Conservation (phyloP, 169 alveolate genomes). For the Plasmodium berghei region DNA sequence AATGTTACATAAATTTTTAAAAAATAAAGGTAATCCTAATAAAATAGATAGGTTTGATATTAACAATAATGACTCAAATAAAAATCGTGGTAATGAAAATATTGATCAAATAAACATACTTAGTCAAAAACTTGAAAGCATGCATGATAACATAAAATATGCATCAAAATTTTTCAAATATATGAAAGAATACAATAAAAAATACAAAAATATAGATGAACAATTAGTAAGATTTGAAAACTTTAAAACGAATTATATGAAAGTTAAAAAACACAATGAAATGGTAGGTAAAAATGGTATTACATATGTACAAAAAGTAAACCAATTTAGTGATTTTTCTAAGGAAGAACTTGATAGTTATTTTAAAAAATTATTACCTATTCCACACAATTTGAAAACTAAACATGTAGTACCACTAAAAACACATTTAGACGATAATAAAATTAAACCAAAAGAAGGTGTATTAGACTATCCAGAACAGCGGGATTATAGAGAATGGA, state of each 20-base stretch:
- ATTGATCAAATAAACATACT: background rate
- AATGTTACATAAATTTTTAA: slow-evolving; percentile 26
- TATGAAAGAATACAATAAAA: slow-evolving; percentile 59
- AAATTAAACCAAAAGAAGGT: background rate
- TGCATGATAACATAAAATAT: slow-evolving; percentile 35
- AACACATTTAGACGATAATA: background rate
- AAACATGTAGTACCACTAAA: slow-evolving; percentile 46
- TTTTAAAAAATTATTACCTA: slow-evolving; percentile 48
- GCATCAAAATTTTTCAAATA: slow-evolving; percentile 33
- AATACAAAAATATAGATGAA: slow-evolving; percentile 34
- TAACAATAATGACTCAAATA: slow-evolving; percentile 3
- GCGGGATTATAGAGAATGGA: slow-evolving; percentile 57
- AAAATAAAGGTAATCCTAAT: slow-evolving; percentile 4
- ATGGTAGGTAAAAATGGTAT: background rate
- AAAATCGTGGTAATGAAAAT: background rate
- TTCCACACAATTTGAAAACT: slow-evolving; percentile 23
- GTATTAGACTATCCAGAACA: slow-evolving; percentile 1
- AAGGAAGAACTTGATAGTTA: slow-evolving; percentile 41
- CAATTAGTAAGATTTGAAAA: slow-evolving; percentile 46
- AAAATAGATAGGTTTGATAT: background rate
- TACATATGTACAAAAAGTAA: slow-evolving; percentile 32
- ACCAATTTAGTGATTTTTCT: slow-evolving; percentile 62
- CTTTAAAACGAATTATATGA: slow-evolving; percentile 31
- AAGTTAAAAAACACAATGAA: slow-evolving; percentile 26
- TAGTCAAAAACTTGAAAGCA: background rate